Conservation (phyloP, 2,329 filamentous ascomycete species). For the Exserohilum turcica region DNA sequence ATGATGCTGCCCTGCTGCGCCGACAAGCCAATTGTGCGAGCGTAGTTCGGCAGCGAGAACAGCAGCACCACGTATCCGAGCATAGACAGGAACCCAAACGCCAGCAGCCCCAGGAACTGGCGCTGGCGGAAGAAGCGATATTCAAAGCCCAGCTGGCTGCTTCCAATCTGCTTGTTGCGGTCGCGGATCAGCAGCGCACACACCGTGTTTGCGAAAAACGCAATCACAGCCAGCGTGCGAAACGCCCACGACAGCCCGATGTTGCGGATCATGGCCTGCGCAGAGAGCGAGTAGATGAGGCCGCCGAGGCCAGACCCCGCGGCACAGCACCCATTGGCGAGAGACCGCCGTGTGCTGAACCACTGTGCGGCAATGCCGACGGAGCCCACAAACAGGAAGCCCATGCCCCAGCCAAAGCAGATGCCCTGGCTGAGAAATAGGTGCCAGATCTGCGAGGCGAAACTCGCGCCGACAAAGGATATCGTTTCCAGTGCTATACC, state of each 20-base stretch:
- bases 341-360: slow-evolving; percentile 70
- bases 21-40: slow-evolving; percentile 68
- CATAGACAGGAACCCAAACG: slow-evolving; percentile 73
- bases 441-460: slow-evolving; percentile 72
- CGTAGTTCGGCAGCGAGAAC: slow-evolving; percentile 77
- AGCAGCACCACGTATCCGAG: slow-evolving; percentile 77
- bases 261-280: slow-evolving; percentile 69
- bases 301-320: slow-evolving; percentile 79
- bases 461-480: slow-evolving; percentile 72
- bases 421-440: slow-evolving; percentile 76
- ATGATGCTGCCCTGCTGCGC: slow-evolving; percentile 71
- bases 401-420: slow-evolving; percentile 78
- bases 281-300: slow-evolving; percentile 68
- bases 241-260: slow-evolving; percentile 71
- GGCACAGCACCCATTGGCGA: slow-evolving; percentile 71
- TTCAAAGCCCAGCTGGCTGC: slow-evolving; percentile 67
- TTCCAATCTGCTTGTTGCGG: slow-evolving; percentile 72
- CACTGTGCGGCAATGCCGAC: slow-evolving; percentile 74
- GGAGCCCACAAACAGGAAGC: slow-evolving; percentile 72
- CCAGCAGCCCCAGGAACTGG: slow-evolving; percentile 68
- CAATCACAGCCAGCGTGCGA: slow-evolving; percentile 66
- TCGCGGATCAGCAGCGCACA: slow-evolving; percentile 70
- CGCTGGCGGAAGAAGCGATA: slow-evolving; percentile 62
- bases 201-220: slow-evolving; percentile 66
- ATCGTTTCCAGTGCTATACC: slow-evolving; percentile 68